Base-by-base conservation (phyloP, 257 asterid genomes). In the Rehmannia glutinosa region DNA sequence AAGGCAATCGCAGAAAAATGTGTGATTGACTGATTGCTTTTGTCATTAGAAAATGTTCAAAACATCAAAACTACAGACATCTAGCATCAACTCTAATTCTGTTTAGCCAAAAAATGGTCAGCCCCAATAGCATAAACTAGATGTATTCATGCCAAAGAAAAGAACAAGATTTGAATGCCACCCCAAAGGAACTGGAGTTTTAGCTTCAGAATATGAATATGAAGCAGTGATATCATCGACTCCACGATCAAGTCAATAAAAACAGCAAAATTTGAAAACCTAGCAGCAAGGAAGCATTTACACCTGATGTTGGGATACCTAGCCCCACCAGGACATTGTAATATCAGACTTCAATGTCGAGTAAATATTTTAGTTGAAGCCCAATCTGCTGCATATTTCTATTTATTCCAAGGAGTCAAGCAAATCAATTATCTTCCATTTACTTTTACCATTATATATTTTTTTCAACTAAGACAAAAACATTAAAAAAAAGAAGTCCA, bases 41-140 rank as follows among this genome's bases (percentile, higher is more conserved):
- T 16, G 43, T 42, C 73, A 62, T 57, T 47, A 50, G 59, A 53
- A 69, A n/a, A 36, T 42, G 20, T 43, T 45, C 36, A 68, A 30
- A 64, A 42, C 8, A 77, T 52, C 46, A 50, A 56, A 64, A 24
- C 49, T 42, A 63, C 62, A 55, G 32, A 69, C 17, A 65, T 45
- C 69, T 57, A 63, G 65, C 33, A 55, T 62, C 62, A 60, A 27
- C 72, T 52, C 57, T 27, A 36, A 9, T 62, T 32, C 23, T 35
- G 21, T 52, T 19, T 25, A 35, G 35, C 2, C 47, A 39, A 28
- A 20, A 25, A 50, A 42, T 49, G 30, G 2, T 65, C 47, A 41
- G 21, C 63, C n/a, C n/a, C 47, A 52, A 64, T 46, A 20, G 23
- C 68, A 60, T 39, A 54, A 24, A 27, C 63, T 17, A 19, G 36